A percentile compares a stretch with the other conserved stretches of the same genome.
These are phyloP conservation scores for Mortierella sp. DNA, from an alignment of 371 early-diverging fungal genomes.

Conservation along the genomic window DNA sequence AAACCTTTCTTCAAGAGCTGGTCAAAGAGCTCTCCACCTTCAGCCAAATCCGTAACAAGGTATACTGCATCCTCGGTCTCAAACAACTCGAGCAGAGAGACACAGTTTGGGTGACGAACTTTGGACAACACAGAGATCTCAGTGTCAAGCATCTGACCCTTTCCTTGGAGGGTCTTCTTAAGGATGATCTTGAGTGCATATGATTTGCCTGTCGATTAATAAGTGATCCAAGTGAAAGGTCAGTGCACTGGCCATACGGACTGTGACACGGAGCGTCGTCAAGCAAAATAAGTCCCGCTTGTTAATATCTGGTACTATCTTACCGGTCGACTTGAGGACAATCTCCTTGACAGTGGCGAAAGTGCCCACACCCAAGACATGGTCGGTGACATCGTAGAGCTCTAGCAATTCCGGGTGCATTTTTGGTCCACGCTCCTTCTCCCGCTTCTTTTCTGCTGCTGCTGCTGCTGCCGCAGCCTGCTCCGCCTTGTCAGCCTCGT, in stretches of 20 bases:
- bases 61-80: slow-evolving; percentile 86
- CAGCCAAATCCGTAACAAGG: slow-evolving; percentile 87
- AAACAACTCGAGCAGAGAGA: slow-evolving; percentile 82
- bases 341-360: slow-evolving; percentile 84
- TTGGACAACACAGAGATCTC: slow-evolving; percentile 84
- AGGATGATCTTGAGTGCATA: slow-evolving; percentile 89
- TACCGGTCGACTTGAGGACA: slow-evolving; percentile 43
- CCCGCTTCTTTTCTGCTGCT: slow-evolving; percentile 36
- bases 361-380: slow-evolving; percentile 75
- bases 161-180: slow-evolving; percentile 68
- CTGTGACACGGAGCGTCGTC: background rate
- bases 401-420: slow-evolving; percentile 55
- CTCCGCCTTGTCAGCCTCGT: slow-evolving; percentile 30
- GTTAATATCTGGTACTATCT: background rate
- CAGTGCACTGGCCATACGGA: background rate
- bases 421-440: slow-evolving; percentile 36
- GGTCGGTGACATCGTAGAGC: slow-evolving; percentile 61
- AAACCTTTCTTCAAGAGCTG: slow-evolving; percentile 82
- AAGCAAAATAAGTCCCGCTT: background rate
- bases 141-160: slow-evolving; percentile 85
- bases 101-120: slow-evolving; percentile 85
- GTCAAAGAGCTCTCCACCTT: slow-evolving; percentile 90
- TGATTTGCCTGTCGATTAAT: slow-evolving; percentile 58
- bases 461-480: slow-evolving; percentile 15
- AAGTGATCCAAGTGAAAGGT: background rate